These are phyloP conservation scores for Acacia crassicarpa DNA, from an alignment of 306 rosid species.

Conservation along the genomic window DNA sequence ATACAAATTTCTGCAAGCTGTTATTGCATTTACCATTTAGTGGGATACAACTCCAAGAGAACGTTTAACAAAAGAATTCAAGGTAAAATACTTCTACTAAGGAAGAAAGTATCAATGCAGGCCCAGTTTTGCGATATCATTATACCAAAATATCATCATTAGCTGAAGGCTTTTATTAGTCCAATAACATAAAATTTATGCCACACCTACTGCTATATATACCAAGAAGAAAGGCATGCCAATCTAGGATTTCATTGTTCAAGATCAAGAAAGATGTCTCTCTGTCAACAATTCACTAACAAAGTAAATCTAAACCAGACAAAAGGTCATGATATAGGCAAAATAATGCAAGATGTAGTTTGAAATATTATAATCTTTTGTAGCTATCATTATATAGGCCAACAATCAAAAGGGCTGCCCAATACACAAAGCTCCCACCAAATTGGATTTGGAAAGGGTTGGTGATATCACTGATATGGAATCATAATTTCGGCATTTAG, in stretches of 20 bases:
- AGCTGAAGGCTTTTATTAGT: background rate
- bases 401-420: background rate
- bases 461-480: too few relatives aligned
- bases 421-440: too few relatives aligned
- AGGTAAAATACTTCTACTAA: background rate
- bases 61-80: background rate
- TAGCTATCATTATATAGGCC: background rate
- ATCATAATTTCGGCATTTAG: too few relatives aligned
- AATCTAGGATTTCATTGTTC: background rate
- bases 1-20: slow-evolving; percentile 82
- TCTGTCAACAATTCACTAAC: background rate
- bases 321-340: background rate
- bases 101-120: background rate
- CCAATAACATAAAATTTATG: slow-evolving; percentile 10
- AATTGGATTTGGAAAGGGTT: too few relatives aligned
- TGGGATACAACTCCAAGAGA: background rate
- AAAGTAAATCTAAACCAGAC: background rate
- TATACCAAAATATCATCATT: background rate
- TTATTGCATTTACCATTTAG: slow-evolving; percentile 26
- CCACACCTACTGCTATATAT: background rate
- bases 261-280: background rate
- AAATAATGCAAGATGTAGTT: background rate
- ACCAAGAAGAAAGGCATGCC: slow-evolving; percentile 11
- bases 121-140: background rate
- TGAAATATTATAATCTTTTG: background rate